Percentiles rank a stretch among this genome's conserved stretches.
Evolutionary conservation across 2,329 filamentous ascomycete genomes (phyloP).

Genomic region (Diaporthe sp.): DNA sequence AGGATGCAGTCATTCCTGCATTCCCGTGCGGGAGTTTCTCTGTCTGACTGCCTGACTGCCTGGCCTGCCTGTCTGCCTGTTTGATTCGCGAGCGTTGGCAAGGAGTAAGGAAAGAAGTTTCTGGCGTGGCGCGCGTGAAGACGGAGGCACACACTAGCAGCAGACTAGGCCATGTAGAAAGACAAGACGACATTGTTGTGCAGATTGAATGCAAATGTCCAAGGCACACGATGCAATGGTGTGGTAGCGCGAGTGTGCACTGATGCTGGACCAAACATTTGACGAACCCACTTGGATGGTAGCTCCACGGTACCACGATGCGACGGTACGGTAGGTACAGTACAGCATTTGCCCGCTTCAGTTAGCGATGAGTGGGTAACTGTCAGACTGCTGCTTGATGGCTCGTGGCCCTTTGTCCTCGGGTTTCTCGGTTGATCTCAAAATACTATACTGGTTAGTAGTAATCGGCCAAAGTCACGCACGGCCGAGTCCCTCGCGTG

Average conservation of each 20-base stretch:
- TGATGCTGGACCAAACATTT: conserved; percentile 15
- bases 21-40: conserved; percentile 11
- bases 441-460: neutral
- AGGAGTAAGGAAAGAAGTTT: neutral
- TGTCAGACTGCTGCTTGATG: neutral
- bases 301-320: conserved; percentile 12
- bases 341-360: neutral
- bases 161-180: neutral
- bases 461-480: conserved; percentile 14
- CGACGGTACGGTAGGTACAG: neutral
- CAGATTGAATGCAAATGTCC: neutral
- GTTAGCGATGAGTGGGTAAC: neutral
- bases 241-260: conserved; percentile 21
- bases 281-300: conserved; percentile 29
- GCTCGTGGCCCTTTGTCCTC: neutral
- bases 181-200: conserved; percentile 5
- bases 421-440: neutral
- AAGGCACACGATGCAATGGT: conserved; percentile 11
- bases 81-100: conserved; percentile 1
- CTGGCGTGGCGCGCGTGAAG: neutral
- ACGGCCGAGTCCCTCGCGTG: conserved; percentile 10
- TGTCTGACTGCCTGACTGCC: neutral
- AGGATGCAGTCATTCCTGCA: conserved; percentile 10
- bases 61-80: neutral
- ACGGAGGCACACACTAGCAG: neutral